Evolutionary conservation across 2,329 filamentous ascomycete species (phyloP).

Genomic region (Helicocarpus griseus): DNA sequence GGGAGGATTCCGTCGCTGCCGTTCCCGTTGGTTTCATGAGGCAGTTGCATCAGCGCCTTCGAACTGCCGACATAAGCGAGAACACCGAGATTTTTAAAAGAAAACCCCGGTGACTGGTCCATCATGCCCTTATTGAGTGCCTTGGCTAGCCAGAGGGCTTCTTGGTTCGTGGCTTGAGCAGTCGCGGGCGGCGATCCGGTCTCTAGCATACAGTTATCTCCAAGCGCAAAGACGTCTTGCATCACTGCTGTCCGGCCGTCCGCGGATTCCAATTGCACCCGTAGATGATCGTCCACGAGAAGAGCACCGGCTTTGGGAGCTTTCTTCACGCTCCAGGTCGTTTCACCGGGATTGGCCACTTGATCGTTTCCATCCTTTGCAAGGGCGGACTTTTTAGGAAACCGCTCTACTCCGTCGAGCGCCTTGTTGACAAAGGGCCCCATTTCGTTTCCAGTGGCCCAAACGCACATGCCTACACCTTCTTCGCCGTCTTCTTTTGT

Average conservation of each 20-base stretch:
- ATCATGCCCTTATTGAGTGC: slow-evolving; percentile 43
- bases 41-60: slow-evolving; percentile 47
- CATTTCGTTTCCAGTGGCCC: slow-evolving; percentile 49
- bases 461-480: slow-evolving; percentile 52
- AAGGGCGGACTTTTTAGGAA: slow-evolving; percentile 11
- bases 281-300: slow-evolving; percentile 47
- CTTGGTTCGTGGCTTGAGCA: slow-evolving; percentile 50
- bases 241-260: slow-evolving; percentile 33
- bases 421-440: slow-evolving; percentile 44
- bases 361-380: background rate
- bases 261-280: slow-evolving; percentile 41
- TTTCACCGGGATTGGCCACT: slow-evolving; percentile 10
- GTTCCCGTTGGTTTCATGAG: slow-evolving; percentile 17
- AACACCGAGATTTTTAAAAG: slow-evolving; percentile 48
- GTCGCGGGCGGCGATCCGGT: slow-evolving; percentile 45
- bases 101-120: slow-evolving; percentile 32
- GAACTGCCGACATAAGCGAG: slow-evolving; percentile 52
- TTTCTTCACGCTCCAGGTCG: slow-evolving; percentile 42
- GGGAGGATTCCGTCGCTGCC: slow-evolving; percentile 22
- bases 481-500: slow-evolving; percentile 50
- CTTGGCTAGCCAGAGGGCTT: slow-evolving; percentile 48
- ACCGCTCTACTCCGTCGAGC: slow-evolving; percentile 16
- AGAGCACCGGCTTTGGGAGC: slow-evolving; percentile 39
- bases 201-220: slow-evolving; percentile 48
- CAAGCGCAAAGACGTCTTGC: slow-evolving; percentile 45